phyloP scores from a whole-genome alignment of 2,329 filamentous ascomycete genomes.

The Colletotrichum echinochloae region DNA sequence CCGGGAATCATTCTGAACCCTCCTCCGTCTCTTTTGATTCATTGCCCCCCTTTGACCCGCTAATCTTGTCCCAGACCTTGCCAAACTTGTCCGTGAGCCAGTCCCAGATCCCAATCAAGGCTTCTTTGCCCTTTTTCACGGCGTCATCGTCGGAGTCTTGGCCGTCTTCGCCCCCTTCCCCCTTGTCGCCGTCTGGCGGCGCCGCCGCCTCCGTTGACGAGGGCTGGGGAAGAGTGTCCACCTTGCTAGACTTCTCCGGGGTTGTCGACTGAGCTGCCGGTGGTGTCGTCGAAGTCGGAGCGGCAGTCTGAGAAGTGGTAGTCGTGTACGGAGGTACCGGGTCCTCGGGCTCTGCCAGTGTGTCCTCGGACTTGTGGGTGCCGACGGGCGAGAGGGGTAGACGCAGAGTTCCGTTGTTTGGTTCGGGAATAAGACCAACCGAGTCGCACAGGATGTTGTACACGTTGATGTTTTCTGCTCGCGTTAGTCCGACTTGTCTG shows the following conservation, averaged over 20 bases:
- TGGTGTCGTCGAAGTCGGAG: constrained; percentile 37
- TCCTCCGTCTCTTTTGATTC: neutral
- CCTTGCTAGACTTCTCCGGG: constrained; percentile 38
- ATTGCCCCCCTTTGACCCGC: constrained; percentile 38
- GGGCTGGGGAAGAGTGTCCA: constrained; percentile 43
- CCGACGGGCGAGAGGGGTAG: constrained; percentile 76
- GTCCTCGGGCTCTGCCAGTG: constrained; percentile 64
- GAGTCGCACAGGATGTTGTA: constrained; percentile 97
- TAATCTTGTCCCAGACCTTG: constrained; percentile 60
- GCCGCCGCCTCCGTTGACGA: constrained; percentile 41
- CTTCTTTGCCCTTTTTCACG: constrained; percentile 46
- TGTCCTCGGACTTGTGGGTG: constrained; percentile 66
- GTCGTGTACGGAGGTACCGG: constrained; percentile 54
- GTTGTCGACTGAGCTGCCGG: constrained; percentile 32
- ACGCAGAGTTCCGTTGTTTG: constrained; percentile 89
- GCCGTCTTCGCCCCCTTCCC: constrained; percentile 40
- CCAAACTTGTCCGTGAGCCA: constrained; percentile 64
- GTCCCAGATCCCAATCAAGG: constrained; percentile 58
- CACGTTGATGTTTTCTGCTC: constrained; percentile 87
- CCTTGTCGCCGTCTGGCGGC: constrained; percentile 14
- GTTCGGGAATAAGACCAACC: constrained; percentile 75
- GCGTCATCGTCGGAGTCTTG: constrained; percentile 45
- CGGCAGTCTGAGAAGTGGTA: constrained; percentile 26
- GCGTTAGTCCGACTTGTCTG: constrained; percentile 44
- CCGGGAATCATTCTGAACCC: constrained; percentile 19